Conservation (phyloP, 768 basidiomycete species). For the Rhodotorula graminis region DNA sequence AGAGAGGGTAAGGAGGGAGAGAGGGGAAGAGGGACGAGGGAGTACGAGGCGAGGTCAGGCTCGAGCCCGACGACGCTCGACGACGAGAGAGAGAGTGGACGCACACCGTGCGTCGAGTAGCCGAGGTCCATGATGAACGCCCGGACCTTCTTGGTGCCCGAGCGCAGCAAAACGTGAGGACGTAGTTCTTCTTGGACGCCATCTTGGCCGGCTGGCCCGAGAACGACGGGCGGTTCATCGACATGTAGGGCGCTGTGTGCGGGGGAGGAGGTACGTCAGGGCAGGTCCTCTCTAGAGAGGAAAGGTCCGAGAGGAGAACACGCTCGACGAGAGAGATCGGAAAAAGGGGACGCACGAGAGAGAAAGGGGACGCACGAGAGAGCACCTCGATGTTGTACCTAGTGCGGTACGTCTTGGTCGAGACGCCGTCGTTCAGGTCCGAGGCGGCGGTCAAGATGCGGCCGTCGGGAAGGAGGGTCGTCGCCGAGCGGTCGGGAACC, state of each 20-base stretch:
- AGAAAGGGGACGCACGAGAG: slow-evolving; percentile 33
- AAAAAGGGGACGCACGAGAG: too few species aligned
- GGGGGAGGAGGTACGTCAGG: slow-evolving; percentile 56
- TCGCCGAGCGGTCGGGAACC: slow-evolving; percentile 66
- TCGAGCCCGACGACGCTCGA: slow-evolving; percentile 39
- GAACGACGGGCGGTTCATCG: slow-evolving; percentile 54
- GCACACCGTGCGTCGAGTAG: slow-evolving; percentile 43
- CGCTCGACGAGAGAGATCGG: too few species aligned
- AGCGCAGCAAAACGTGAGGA: slow-evolving; percentile 44
- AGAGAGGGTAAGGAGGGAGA: too few species aligned
- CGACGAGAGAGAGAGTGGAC: not conserved
- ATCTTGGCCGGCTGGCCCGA: slow-evolving; percentile 44
- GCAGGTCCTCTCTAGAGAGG: too few species aligned
- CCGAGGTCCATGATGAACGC: slow-evolving; percentile 42
- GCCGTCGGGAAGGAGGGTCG: slow-evolving; percentile 50
- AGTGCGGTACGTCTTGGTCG: slow-evolving; percentile 56
- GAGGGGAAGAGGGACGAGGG: not conserved
- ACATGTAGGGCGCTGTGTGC: slow-evolving; percentile 54
- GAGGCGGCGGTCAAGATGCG: slow-evolving; percentile 71
- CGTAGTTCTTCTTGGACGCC: slow-evolving; percentile 46
- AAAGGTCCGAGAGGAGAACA: too few species aligned
- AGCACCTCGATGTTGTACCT: slow-evolving; percentile 50
- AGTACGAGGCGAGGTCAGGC: slow-evolving; percentile 55
- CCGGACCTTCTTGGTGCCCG: slow-evolving; percentile 47
- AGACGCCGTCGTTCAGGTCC: slow-evolving; percentile 72